Evolutionary conservation across 108 stramenopile species (phyloP).

Genomic region (Conticribra weissflogii): DNA sequence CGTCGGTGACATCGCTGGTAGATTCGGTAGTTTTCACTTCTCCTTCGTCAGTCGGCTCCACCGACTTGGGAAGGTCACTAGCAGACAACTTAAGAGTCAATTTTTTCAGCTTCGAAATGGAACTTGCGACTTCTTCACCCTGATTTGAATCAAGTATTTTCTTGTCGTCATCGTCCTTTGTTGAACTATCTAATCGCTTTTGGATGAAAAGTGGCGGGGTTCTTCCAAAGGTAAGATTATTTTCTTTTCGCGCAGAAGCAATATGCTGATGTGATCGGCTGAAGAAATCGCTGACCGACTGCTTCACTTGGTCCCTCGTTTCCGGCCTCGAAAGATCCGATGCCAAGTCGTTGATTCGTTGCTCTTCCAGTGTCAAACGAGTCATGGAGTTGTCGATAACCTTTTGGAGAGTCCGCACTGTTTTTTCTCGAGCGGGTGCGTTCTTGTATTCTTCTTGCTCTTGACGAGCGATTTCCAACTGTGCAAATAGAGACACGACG

Average conservation of each 20-base stretch:
- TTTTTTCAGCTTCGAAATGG: slow-evolving; percentile 12
- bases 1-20: no score
- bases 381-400: slow-evolving; percentile 83
- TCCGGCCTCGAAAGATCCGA: slow-evolving; percentile 38
- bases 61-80: no score
- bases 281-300: slow-evolving; percentile 43
- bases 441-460: slow-evolving; percentile 61
- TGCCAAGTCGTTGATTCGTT: slow-evolving; percentile 50
- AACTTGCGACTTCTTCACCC: slow-evolving; percentile 3
- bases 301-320: slow-evolving; percentile 38
- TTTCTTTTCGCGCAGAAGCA: slow-evolving; percentile 17
- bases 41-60: no score
- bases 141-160: background rate
- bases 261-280: background rate
- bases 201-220: slow-evolving; percentile 27
- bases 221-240: slow-evolving; percentile 25
- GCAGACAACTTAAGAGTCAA: slow-evolving; percentile 8
- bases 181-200: slow-evolving; percentile 14
- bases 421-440: slow-evolving; percentile 67
- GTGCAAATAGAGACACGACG: slow-evolving; percentile 72
- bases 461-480: slow-evolving; percentile 66
- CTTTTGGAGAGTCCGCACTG: slow-evolving; percentile 66
- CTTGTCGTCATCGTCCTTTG: slow-evolving; percentile 1
- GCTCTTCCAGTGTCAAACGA: slow-evolving; percentile 59
- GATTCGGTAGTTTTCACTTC: no score